Base-by-base conservation (phyloP, 306 rosid genomes). In the Gillenia trifoliata region DNA sequence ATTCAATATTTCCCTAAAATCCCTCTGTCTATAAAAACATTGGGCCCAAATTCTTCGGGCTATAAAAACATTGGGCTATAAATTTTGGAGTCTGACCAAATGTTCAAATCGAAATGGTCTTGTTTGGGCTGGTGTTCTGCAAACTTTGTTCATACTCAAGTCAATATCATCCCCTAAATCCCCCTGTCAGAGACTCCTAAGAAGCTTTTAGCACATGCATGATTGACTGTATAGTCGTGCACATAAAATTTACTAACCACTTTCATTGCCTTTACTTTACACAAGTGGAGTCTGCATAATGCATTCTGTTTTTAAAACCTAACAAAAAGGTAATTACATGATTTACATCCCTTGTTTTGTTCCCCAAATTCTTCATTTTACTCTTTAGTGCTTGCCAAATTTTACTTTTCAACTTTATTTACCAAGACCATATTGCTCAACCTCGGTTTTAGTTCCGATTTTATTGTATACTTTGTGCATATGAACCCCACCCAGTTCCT, bases 401-500 rank as follows among this genome's bases (percentile, higher is more conserved):
- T 34, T 62, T 41, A 77, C 80, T 62, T 49, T 74, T 6, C 12
- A 22, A 64, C 70, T 22, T 23, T 59, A 11, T 23, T 41, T 72
- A 57, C 36, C 3, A 26, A 49, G 64, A 41, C 54, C 65, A 4
- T 29, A 17, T 30, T 33, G 72, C 81, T 67, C 83, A 68, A 41
- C 69, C 63, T 62, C 23, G 78, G 17, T 23, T 64, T 47, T 65
- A 11, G 67, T 71, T 71, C 26, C 23, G 26, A 67, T 69, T 75
- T 34, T 54, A 17, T 29, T 6, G 23, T 60, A n/a, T 72, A 17
- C 43, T 55, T 26, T 50, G 29, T 25, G 45, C 62, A 28, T 73
- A 75, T 82, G 47, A 52, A 73, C 41, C 55, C 82, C 79, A 72
- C 81, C 49, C 25, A n/a, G 4, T 47, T 17, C 22, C 56, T 34